Evolutionary conservation across 306 rosid genomes (phyloP).

Genomic region (Rubus idaeus): DNA sequence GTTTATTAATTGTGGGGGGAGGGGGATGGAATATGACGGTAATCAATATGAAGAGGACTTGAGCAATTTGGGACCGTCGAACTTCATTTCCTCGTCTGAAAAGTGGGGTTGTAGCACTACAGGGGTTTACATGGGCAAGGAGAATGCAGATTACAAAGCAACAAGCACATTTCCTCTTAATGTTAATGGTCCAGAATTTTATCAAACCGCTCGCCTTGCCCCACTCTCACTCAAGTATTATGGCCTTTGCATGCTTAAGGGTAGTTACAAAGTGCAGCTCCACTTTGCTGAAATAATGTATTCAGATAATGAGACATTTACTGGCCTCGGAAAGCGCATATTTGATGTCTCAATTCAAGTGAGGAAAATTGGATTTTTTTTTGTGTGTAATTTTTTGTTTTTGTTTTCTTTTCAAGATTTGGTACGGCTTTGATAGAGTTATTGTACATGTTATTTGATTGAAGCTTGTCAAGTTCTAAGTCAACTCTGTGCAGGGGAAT

Average conservation of each 20-base stretch:
- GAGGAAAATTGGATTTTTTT: constrained; percentile 27
- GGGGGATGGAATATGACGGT: constrained; percentile 14
- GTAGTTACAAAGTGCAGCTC: constrained; percentile 67
- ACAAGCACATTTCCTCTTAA: constrained; percentile 33
- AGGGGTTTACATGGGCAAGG: constrained; percentile 32
- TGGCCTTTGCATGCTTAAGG: constrained; percentile 64
- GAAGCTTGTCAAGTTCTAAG: constrained; percentile 14
- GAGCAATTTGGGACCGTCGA: constrained; percentile 29
- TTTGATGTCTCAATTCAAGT: constrained; percentile 82
- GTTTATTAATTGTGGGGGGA: constrained; percentile 74
- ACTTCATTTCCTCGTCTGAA: constrained; percentile 28
- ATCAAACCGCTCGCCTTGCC: constrained; percentile 54
- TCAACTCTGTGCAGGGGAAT: constrained; percentile 42
- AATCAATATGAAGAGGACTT: constrained; percentile 49
- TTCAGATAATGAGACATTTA: constrained; percentile 34
- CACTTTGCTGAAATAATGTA: constrained; percentile 77
- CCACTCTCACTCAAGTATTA: constrained; percentile 68
- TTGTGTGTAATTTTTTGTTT: background rate
- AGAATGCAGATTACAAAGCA: constrained; percentile 9
- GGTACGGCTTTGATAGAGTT: background rate
- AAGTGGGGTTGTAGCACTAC: constrained; percentile 77
- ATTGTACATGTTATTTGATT: background rate
- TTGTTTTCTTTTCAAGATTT: background rate
- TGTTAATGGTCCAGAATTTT: constrained; percentile 27
- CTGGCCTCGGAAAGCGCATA: constrained; percentile 57